Evolutionary conservation across 2,329 filamentous ascomycete species (phyloP), one percentile per base, ranked within the genome.

Genomic region (Colletotrichum cereale): DNA sequence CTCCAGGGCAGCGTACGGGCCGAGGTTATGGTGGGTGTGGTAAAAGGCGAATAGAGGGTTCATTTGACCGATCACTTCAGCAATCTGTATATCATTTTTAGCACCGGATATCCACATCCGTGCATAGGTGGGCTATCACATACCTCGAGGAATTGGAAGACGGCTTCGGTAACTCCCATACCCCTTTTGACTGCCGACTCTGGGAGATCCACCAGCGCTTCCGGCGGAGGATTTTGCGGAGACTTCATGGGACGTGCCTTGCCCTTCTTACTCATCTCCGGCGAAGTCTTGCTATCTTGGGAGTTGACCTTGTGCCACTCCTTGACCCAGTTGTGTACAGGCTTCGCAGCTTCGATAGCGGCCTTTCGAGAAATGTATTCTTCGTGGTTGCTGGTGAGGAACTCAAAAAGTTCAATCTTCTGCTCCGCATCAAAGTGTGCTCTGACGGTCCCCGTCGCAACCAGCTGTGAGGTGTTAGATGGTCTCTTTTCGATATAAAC

Each of bases 371-470:
- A 91, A 56, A 98, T 85, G 77, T 92, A 97, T 81, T 98, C 95
- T 75, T 95, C 93, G 77, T 97, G 92, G 61, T 86, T 87, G 44
- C 86, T 88, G 1, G 93, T 94, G 57, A 91, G 86, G 75, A 98
- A 95, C 76, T 97, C 94, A 60, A 98, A 87, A 72, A 94, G 86
- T 73, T 97, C 94, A 71, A 99, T 92, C 79, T 92, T 94, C 73
- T 94, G 92, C 47, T 92, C 88, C 11, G 84, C 85, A 76, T 97
- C 93, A 78, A 97, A 97, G 73, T 94, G 90, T 1, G 92, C 95
- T 60, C 91, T 90, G 34, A 98, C 83, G 5, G 87, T 90, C 53
- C 96, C 96, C n/a, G 86, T 89, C 12, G 92, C 91, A 61, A 97
- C 90, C 48, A 97, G 86, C 91, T 96, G 74, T 24, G 40, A 42